Evolutionary conservation across 202 grass and related monocot species (phyloP).

Genomic region (Panicum virgatum): DNA sequence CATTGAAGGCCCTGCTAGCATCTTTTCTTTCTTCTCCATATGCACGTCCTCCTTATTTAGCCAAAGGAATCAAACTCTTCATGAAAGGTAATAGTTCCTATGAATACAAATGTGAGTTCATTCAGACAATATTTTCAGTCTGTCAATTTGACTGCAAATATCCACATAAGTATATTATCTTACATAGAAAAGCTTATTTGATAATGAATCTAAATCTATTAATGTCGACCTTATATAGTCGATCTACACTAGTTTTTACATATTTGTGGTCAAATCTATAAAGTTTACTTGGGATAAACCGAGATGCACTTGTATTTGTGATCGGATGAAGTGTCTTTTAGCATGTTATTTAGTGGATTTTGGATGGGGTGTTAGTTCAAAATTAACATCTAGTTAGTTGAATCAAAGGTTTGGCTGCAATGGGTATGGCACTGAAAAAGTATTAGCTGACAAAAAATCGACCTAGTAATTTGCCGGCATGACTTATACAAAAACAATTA

Average conservation of each 20-base stretch:
- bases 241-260: neutral
- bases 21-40: conserved; percentile 75
- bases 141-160: neutral
- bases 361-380: neutral
- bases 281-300: neutral
- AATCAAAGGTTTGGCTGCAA: conserved; percentile 4
- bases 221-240: neutral
- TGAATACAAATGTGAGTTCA: neutral
- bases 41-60: conserved; percentile 64
- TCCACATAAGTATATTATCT: neutral
- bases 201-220: neutral
- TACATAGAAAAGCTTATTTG: neutral
- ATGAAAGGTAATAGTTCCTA: conserved; percentile 58
- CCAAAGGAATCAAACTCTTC: conserved; percentile 75
- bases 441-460: no score
- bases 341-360: neutral
- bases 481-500: neutral
- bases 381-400: conserved; percentile 15
- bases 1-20: conserved; percentile 72
- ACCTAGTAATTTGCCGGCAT: neutral
- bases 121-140: neutral
- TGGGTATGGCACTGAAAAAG: neutral
- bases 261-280: neutral
- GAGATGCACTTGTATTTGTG: neutral
- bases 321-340: conserved; percentile 12